Evolutionary conservation across 2,329 filamentous ascomycete genomes (phyloP).

Genomic region (Claviceps humidiphila): DNA sequence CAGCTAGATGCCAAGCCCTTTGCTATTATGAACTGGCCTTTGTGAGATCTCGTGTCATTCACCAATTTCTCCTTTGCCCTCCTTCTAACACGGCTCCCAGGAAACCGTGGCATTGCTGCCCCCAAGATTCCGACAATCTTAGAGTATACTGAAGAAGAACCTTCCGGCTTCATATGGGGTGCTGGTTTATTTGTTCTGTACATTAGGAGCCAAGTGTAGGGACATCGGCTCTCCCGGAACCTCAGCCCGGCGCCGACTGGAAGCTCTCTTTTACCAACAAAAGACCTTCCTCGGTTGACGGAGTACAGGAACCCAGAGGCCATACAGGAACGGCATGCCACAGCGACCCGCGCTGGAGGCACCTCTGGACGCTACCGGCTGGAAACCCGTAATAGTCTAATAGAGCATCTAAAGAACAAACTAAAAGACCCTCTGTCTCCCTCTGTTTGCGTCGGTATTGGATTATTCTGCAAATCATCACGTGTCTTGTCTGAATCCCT

Average conservation of each 20-base stretch:
- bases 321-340: constrained; percentile 5
- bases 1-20: constrained; percentile 18
- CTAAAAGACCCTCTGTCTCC: no score
- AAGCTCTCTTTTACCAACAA: no score
- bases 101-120: constrained; percentile 25
- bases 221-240: background rate
- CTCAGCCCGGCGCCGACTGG: no score
- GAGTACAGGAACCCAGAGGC: constrained; percentile 9
- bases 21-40: constrained; percentile 14
- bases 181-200: background rate
- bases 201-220: no score
- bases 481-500: no score
- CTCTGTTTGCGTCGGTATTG: no score
- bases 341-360: no score
- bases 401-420: no score
- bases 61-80: constrained; percentile 7
- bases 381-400: no score
- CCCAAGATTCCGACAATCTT: constrained; percentile 18
- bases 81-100: constrained; percentile 25
- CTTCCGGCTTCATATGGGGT: constrained; percentile 21
- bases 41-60: constrained; percentile 6
- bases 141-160: constrained; percentile 21
- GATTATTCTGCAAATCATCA: no score
- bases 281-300: no score
- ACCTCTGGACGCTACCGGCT: no score